Evolutionary conservation across 805 yeast species (phyloP).

Genomic region (Saccharomyces jurei): DNA sequence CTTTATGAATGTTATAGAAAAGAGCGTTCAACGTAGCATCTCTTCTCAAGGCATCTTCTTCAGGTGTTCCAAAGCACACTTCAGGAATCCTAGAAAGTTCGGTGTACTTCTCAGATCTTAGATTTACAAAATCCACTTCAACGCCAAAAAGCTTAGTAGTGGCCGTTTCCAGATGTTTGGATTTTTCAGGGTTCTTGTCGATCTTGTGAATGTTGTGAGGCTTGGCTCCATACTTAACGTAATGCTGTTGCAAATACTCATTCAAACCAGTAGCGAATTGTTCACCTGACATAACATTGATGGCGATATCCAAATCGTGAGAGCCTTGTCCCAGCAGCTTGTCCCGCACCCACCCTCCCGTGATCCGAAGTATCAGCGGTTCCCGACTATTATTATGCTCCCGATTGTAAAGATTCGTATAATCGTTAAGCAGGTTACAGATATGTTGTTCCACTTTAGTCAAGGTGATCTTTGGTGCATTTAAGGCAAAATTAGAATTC

Average conservation of each 20-base stretch:
- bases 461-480: slow-evolving; percentile 10
- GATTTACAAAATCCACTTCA: slow-evolving; percentile 91
- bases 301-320: slow-evolving; percentile 87
- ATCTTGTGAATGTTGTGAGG: slow-evolving; percentile 61
- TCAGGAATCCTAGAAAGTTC: slow-evolving; percentile 79
- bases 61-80: slow-evolving; percentile 79
- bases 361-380: slow-evolving; percentile 46
- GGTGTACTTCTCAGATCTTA: slow-evolving; percentile 81
- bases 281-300: slow-evolving; percentile 77
- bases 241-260: slow-evolving; percentile 37
- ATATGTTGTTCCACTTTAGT: slow-evolving; percentile 21
- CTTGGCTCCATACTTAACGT: slow-evolving; percentile 23
- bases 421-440: slow-evolving; percentile 26
- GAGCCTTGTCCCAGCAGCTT: slow-evolving; percentile 73
- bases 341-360: slow-evolving; percentile 99
- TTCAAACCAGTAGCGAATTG: slow-evolving; percentile 66
- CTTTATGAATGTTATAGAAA: slow-evolving; percentile 70
- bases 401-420: slow-evolving; percentile 20
- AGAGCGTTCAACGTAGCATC: slow-evolving; percentile 94
- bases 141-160: slow-evolving; percentile 76
- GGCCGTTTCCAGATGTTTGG: slow-evolving; percentile 94
- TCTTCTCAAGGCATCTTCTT: slow-evolving; percentile 83
- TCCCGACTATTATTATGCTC: slow-evolving; percentile 4
- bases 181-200: slow-evolving; percentile 87
- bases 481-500: neutral